Base-by-base conservation (phyloP, 441 rosid species). In the Hura crepitans region DNA sequence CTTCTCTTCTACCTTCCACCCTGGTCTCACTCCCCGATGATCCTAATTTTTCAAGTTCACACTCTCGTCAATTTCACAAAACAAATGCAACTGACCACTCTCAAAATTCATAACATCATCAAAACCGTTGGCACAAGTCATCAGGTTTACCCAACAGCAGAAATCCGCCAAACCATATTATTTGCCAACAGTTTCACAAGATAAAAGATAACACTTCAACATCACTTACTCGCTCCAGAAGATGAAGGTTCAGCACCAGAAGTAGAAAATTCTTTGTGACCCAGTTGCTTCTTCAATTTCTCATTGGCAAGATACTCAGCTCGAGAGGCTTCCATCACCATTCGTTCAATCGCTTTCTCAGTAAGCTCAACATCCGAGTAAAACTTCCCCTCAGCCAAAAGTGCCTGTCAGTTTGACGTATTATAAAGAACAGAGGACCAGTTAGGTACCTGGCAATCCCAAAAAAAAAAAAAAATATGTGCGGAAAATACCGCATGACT, bases 271-370 rank as follows among this genome's bases (percentile, higher is more conserved):
- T 87, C 95, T 80, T 89, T 83, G 56, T 42, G 75, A 54, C 85
- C 85, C 33, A 83, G 75, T 58, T 87, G 90, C 78, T 78, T 90
- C 80, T 84, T 89, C 47, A 82, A 77, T 81, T 84, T 82, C 79
- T 86, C 83, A 57, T 70, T 80, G 31, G 87, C 87, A 25, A 95
- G 85, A 83, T 91, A 95, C 78, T 95, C 98, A 8, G 93, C 99
- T 67, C 99, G 93, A 42, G 99, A 95, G 72, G 96, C 91, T 81
- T 88, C 99, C 95, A 95, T 95, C 62, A 91, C 99, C 85, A 91
- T 90, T 12, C 89, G 78, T 60, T 91, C 98, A 0, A 95, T 95
- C 77, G 91, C 99, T 83, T 87, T 95, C 80, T 95, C 97, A 3
- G 99, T 95, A 51, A 92, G 91, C 82, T 95, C 99, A 22, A 95